phyloP scores from a whole-genome alignment of 768 basidiomycete species.

The Mrakia frigida region DNA sequence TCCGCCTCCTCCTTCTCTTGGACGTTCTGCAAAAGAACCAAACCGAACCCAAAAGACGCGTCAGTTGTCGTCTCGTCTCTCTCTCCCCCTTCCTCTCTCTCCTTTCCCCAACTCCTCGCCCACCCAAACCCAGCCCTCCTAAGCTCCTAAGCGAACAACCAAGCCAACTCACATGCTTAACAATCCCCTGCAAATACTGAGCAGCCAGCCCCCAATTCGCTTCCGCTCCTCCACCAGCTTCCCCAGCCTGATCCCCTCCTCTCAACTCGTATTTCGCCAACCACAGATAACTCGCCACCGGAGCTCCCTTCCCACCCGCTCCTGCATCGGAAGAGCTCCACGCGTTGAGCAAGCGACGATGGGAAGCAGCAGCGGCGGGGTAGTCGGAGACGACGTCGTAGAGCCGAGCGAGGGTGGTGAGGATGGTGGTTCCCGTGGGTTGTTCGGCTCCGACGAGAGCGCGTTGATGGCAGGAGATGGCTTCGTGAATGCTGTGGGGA shows the following conservation, averaged over 20 bases:
- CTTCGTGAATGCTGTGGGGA: constrained; percentile 51
- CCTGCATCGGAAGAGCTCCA: constrained; percentile 54
- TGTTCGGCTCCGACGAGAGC: constrained; percentile 54
- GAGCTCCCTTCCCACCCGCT: constrained; percentile 56
- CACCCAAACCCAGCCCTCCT: not conserved
- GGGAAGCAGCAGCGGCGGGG: constrained; percentile 54
- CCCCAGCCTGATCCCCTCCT: constrained; percentile 16
- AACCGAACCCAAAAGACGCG: not conserved
- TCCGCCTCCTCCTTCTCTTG: constrained; percentile 72
- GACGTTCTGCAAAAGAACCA: constrained; percentile 50
- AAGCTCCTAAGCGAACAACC: too few relatives aligned
- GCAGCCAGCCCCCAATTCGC: constrained; percentile 51
- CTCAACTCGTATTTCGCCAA: constrained; percentile 72
- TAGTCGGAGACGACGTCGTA: constrained; percentile 36
- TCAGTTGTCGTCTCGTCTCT: not conserved
- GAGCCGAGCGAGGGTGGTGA: constrained; percentile 41
- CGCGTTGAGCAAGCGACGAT: constrained; percentile 52
- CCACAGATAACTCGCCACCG: constrained; percentile 74
- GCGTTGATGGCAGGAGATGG: constrained; percentile 84
- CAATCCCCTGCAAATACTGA: constrained; percentile 67
- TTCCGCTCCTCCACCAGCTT: constrained; percentile 1
- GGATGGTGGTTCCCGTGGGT: constrained; percentile 37
- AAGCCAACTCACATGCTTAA: constrained; percentile 51
- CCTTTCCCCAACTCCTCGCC: not conserved
- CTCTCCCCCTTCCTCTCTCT: not conserved